A percentile compares a stretch with the other conserved stretches of the same genome.
phyloP scores from a whole-genome alignment of 2,329 filamentous ascomycete genomes.

The Dactylellina drechsleri region DNA sequence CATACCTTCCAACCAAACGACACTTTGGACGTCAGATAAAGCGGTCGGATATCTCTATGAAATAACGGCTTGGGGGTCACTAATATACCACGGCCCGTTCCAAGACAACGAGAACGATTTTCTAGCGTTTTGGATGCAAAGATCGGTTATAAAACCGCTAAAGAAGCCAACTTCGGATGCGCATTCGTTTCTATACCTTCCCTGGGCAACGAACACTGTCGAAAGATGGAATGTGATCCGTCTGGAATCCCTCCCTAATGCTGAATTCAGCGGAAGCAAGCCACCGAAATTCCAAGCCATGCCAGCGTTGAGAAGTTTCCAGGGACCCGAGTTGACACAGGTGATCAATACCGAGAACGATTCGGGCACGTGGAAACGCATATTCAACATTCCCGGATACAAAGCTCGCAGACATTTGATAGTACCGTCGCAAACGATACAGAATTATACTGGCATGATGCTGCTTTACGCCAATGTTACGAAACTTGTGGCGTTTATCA shows the following conservation, averaged over 20 bases:
- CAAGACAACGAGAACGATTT: slow-evolving; percentile 16
- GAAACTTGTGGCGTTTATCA: slow-evolving; percentile 6
- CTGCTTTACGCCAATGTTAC: slow-evolving; percentile 4
- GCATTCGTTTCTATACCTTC: background rate
- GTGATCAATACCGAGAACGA: background rate
- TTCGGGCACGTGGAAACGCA: background rate
- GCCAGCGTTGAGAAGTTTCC: background rate
- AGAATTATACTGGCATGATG: background rate
- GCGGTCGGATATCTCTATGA: slow-evolving; percentile 19
- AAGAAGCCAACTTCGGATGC: background rate
- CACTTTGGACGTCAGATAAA: slow-evolving; percentile 9
- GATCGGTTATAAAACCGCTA: background rate
- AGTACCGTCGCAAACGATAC: background rate
- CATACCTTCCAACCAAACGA: slow-evolving; percentile 11
- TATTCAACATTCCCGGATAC: slow-evolving; percentile 1
- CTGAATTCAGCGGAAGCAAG: no score
- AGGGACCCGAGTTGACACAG: background rate
- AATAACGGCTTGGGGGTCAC: slow-evolving; percentile 10
- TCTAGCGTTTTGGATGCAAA: slow-evolving; percentile 2
- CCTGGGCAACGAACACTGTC: no score
- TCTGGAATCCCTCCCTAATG: no score
- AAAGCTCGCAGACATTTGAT: background rate
- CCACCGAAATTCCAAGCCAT: no score
- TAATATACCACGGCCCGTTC: slow-evolving; percentile 27
- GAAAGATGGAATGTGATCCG: no score